Conservation (phyloP, 2,329 filamentous ascomycete species). For the Aureobasidium subglaciale region DNA sequence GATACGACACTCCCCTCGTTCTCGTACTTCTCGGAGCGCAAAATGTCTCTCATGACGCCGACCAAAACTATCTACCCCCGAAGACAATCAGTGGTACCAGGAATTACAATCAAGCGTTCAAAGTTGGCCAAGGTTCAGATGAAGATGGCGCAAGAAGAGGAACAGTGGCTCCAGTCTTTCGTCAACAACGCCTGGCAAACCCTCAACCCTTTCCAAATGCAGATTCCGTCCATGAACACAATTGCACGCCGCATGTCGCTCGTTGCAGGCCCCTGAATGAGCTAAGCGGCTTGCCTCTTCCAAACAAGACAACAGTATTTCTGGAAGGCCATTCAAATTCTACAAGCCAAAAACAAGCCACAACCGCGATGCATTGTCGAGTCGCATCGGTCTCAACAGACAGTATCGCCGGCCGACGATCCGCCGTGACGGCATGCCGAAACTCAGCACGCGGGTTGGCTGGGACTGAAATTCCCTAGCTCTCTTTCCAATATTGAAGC, state of each 20-base stretch:
- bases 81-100: constrained; percentile 17
- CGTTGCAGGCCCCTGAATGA: constrained; percentile 10
- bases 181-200: constrained; percentile 38
- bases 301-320: not conserved
- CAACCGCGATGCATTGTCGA: not conserved
- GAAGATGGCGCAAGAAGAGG: constrained; percentile 37
- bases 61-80: constrained; percentile 14
- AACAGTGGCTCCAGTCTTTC: constrained; percentile 35
- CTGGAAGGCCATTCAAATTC: constrained; percentile 7
- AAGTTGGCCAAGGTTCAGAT: constrained; percentile 41
- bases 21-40: constrained; percentile 16
- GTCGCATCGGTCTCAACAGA: not conserved
- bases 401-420: not conserved
- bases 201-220: constrained; percentile 18
- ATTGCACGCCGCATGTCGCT: constrained; percentile 11
- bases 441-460: not conserved
- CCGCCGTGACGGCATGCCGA: constrained; percentile 3
- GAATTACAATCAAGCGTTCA: constrained; percentile 32
- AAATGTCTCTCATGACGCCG: constrained; percentile 14
- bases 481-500: not conserved
- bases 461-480: not conserved
- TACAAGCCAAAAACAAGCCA: not conserved
- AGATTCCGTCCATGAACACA: constrained; percentile 7
- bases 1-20: constrained; percentile 18
- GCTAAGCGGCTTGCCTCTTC: not conserved